phyloP scores from a whole-genome alignment of 768 basidiomycete species.

The Nidularia pulvinata region DNA sequence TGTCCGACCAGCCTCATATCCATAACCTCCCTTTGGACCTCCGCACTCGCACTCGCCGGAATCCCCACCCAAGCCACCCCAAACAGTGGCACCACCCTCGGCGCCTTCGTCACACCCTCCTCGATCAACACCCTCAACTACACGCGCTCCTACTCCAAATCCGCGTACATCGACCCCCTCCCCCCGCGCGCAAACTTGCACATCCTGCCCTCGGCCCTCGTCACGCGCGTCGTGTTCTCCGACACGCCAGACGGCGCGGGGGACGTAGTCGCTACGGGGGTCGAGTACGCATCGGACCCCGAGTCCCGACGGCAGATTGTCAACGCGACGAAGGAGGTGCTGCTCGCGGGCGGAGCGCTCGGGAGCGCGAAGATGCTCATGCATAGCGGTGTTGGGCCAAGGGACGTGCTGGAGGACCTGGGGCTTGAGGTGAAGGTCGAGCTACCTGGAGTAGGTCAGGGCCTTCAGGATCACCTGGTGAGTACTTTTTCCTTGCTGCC shows the following conservation, averaged over 20 bases:
- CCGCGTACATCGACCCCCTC: conserved; percentile 63
- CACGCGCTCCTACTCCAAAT: conserved; percentile 65
- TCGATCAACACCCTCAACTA: conserved; percentile 64
- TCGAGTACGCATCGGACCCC: conserved; percentile 43
- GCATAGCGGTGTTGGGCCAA: conserved; percentile 54
- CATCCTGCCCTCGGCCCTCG: conserved; percentile 55
- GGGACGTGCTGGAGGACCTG: conserved; percentile 39
- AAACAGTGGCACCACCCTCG: conserved; percentile 46
- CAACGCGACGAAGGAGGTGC: conserved; percentile 60
- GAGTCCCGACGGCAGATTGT: conserved; percentile 34
- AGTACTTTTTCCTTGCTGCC: not conserved
- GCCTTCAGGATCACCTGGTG: conserved; percentile 54
- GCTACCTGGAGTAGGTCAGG: conserved; percentile 55
- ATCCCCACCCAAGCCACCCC: conserved; percentile 37
- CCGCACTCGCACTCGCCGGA: conserved; percentile 42
- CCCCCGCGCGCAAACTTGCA: conserved; percentile 57
- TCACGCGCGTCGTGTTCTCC: conserved; percentile 48
- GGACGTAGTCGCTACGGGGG: conserved; percentile 12
- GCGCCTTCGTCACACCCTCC: conserved; percentile 54
- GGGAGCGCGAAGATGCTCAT: conserved; percentile 50
- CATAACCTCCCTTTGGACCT: conserved; percentile 55
- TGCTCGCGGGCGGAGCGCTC: conserved; percentile 46
- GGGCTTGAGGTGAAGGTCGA: conserved; percentile 36
- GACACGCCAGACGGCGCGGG: conserved; percentile 34
- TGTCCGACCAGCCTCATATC: conserved; percentile 35